Evolutionary conservation across 2,329 filamentous ascomycete species (phyloP), one percentile per base, ranked within the genome.

Genomic region (Colletotrichum phormii): DNA sequence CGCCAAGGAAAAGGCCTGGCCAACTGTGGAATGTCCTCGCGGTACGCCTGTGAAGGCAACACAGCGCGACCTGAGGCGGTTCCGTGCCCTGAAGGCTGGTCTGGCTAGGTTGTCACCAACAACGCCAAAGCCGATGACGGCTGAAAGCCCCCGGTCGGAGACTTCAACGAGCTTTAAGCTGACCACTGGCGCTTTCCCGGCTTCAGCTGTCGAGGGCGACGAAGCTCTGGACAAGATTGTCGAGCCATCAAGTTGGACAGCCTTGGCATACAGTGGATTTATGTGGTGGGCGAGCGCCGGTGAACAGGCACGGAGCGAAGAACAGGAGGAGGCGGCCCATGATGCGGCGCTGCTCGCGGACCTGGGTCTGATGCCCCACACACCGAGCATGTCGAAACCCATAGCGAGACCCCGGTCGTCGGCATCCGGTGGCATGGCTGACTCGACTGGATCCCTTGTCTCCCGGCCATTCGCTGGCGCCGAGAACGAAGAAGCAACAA

Each of bases 211-310:
- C 22, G 84, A 85, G 5, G 80, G 82, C 11, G 86, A 87, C 60
- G 86, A 89, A 46, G 84, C 84, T 8, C 83, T 88, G 29, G 89
- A 91, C 69, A 81, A 83, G 66, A 85, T 92, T 55, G 85, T 91
- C 33, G 91, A 93, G 77, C 91, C 91, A 1, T 80, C 88, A 53
- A 91, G 88, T 54, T 93, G 91, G 94, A 87, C 92, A 0, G 91
- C 92, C 1, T 88, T 96, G 31, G 94, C 94, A 5, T 97, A 96
- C 82, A 90, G 89, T 67, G 92, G 93, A 29, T 95, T 96, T 84
- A 94, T 96, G 89, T 97, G 94, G 94, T 97, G 94, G 94, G 94
- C 94, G 2, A 94, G 92, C 18, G 93, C 94, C 0, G 94, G 94
- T 71, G 94, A 97, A 82, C 89, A 92, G 80, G 84, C 89, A 8